These are phyloP conservation scores for Umbelopsis sp. DNA, from an alignment of 192 early-diverging fungal species.

Conservation along the genomic window DNA sequence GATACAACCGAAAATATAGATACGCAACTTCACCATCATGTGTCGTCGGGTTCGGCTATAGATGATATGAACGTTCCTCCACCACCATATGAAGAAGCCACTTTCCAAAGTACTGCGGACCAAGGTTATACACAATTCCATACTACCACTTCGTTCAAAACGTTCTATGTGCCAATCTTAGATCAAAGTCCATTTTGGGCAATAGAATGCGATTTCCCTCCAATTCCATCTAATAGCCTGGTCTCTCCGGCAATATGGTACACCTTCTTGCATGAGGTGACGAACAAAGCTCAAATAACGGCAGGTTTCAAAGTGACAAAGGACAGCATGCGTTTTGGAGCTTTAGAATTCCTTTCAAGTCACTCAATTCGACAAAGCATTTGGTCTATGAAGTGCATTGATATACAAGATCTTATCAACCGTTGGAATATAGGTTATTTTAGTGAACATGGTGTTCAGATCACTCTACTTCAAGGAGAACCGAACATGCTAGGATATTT, in stretches of 20 bases:
- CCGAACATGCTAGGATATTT: background rate
- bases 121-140: no score
- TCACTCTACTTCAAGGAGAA: constrained; percentile 5
- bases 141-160: background rate
- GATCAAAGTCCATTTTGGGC: background rate
- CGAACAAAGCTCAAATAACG: background rate
- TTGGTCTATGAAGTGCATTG: background rate
- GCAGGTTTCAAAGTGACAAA: background rate
- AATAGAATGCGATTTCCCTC: no score
- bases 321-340: background rate
- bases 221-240: no score
- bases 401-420: background rate
- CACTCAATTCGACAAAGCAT: background rate
- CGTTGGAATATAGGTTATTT: background rate
- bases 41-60: no score
- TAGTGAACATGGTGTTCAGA: background rate
- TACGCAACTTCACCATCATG: no score
- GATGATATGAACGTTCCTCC: no score
- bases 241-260: background rate
- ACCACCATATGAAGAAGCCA: no score
- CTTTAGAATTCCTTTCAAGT: background rate
- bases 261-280: background rate
- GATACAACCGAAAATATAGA: no score
- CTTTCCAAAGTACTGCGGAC: no score
- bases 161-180: background rate